phyloP scores from a whole-genome alignment of 768 basidiomycete species.

The Lactarius vividus region DNA sequence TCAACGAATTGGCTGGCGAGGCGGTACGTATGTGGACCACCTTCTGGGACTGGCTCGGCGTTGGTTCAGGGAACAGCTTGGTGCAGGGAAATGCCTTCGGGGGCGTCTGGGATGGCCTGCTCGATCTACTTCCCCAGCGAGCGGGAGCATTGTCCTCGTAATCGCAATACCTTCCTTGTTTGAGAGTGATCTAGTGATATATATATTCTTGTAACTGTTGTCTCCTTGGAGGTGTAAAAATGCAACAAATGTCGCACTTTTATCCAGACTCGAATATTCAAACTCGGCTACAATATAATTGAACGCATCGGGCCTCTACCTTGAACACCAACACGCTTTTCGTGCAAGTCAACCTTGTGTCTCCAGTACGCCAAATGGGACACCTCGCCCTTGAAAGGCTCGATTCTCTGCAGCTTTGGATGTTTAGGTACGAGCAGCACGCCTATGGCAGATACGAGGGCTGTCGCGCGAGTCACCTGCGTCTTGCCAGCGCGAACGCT shows the following conservation, averaged over 20 bases:
- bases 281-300: too few relatives aligned
- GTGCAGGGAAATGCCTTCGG: neutral
- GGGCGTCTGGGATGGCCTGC: neutral
- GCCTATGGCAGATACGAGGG: slow-evolving; percentile 35
- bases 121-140: neutral
- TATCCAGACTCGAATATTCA: too few relatives aligned
- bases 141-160: neutral
- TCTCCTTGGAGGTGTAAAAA: neutral
- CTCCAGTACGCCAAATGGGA: slow-evolving; percentile 60
- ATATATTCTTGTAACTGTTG: neutral
- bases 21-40: neutral
- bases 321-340: slow-evolving; percentile 56
- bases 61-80: neutral
- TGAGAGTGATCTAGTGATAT: neutral
- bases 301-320: too few relatives aligned
- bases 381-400: slow-evolving; percentile 44
- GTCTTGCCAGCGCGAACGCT: slow-evolving; percentile 19
- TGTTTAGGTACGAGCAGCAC: slow-evolving; percentile 30
- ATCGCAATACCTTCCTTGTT: neutral
- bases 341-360: slow-evolving; percentile 49
- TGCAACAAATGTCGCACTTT: neutral
- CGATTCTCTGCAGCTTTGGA: slow-evolving; percentile 31
- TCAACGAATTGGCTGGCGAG: neutral
- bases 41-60: neutral
- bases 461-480: slow-evolving; percentile 26